Evolutionary conservation across 768 basidiomycete species (phyloP), one percentile per base, ranked within the genome.

Genomic region (Tephrocybe sp.): DNA sequence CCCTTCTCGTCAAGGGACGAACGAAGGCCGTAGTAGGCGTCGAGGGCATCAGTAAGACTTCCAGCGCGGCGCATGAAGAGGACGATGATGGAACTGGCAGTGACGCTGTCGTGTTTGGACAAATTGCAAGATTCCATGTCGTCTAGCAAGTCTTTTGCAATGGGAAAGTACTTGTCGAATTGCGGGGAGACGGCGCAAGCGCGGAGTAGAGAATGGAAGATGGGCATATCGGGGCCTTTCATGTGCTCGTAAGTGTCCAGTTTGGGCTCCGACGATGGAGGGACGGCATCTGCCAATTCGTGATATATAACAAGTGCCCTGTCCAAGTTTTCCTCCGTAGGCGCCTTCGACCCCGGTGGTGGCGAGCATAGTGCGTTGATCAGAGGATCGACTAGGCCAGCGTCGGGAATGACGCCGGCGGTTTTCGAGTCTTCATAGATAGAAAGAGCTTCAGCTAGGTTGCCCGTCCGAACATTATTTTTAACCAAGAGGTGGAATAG

Each of bases 61-160:
- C 75, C 60, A 1, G 83, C 70, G n/a, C 73, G 69, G 21, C 80
- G 79, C 84, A 95, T 92, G 41, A 83, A 77, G 39, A 88, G 67
- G 45, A 87, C 75, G 38, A 86, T 75, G 32, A 81, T 67, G 2
- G 81, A 78, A 4, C 81, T 73, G 11, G 78, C 66, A 12, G 64
- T 72, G 57, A 74, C 60, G 30, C 74, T 75, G 50, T 76, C 69
- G 49, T 77, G 66, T 58, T 73, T 61, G 0, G 73, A 61, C 20
- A 90, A 62, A 4, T 71, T 64, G 28, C 81, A 77, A 3, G 59
- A 48, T 37, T 80, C 73, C 83, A 94, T 88, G 56, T 92, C 88
- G 33, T 79, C 73, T 15, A 91, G 58, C 21, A 94, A 71, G 8
- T 72, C 65, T 30, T 77, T 57, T 0, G 79, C 76, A 6, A 75